Percentiles rank a stretch among this genome's conserved stretches.
Evolutionary conservation across 306 rosid genomes (phyloP).

Genomic region (Ammopiptanthus mongolicus): DNA sequence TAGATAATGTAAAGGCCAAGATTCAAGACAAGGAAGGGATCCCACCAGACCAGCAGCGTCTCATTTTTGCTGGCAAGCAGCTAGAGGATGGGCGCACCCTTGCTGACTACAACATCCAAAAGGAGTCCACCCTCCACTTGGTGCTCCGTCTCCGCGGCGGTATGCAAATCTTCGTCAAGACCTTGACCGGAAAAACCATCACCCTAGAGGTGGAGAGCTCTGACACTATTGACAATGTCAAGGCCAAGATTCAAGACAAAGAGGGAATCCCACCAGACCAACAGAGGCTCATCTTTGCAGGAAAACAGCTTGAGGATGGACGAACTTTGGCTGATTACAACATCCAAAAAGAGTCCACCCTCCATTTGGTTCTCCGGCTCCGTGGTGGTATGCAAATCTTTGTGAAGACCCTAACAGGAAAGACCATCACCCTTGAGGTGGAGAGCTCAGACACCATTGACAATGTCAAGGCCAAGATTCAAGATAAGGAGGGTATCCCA

Average conservation of each 20-base stretch:
- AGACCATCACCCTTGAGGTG: conserved; percentile 19
- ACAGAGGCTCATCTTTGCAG: conserved; percentile 23
- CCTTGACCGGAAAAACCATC: conserved; percentile 13
- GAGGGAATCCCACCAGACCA: conserved; percentile 26
- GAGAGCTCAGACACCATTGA: conserved; percentile 23
- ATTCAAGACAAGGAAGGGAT: conserved; percentile 23
- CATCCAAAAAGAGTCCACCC: conserved; percentile 12
- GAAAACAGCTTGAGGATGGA: conserved; percentile 24
- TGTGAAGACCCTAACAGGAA: conserved; percentile 12
- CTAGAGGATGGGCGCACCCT: conserved; percentile 21
- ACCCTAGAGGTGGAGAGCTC: conserved; percentile 24
- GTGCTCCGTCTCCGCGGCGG: conserved; percentile 22
- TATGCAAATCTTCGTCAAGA: conserved; percentile 21
- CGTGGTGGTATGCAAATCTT: conserved; percentile 28
- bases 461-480: conserved; percentile 15
- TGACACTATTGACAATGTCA: conserved; percentile 14
- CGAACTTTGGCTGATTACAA: conserved; percentile 21
- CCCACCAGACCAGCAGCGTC: conserved; percentile 23
- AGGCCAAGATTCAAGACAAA: conserved; percentile 20
- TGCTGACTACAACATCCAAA: conserved; percentile 23
- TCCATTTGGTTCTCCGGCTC: conserved; percentile 12
- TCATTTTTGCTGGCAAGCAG: conserved; percentile 24
- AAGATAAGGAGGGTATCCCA: conserved; percentile 24
- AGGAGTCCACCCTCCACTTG: conserved; percentile 7
- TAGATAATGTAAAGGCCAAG: conserved; percentile 15